Base-by-base conservation (phyloP, 2,329 filamentous ascomycete genomes). In the Sporothrix sp. region DNA sequence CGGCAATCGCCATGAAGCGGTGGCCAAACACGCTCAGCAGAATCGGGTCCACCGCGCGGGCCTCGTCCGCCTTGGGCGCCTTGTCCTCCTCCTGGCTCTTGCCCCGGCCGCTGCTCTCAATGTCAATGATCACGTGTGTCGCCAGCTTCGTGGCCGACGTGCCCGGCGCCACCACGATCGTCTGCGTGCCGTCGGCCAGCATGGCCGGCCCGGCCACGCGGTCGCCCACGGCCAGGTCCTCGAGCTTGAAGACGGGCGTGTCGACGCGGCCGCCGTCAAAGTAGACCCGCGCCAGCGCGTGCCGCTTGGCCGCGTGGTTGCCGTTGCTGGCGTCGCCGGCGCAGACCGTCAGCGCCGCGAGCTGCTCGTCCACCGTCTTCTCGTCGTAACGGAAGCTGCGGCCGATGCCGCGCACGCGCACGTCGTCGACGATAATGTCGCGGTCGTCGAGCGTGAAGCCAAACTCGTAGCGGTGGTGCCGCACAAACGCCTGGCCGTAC, bases 401-500 rank as follows among this genome's bases (percentile, higher is more conserved):
- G 42, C 87, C 90, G 55, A 95, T 94, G 13, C 88, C 88, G 51
- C 91, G 77, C 5, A 82, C 81, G 30, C 83, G 75, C 7, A 87
- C 79, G 63, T 86, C 83, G 58, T 87, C 83, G 14, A 87, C 73
- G 50, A 87, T 82, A 48, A 87, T 87, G 58, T 95, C 87, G 50
- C 89, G 76, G 53, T 94, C 86, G 21, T 79, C 75, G 2, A 96
- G 71, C 0, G 86, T 94, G 61, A 96, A 96, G 0, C 89, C 89
- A 62, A 96, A 96, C 62, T 96, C 90, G 62, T 93, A 89, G 48
- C 88, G 82, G 62, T 96, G 90, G 58, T 95, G 87, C 59, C 82
- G 81, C 28, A 94, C 73, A 60, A 97, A 96, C 0, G 87, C 89
- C 57, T 82, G 78, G 3, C 84, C 87, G 66, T 90, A 96, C 1